phyloP scores from a whole-genome alignment of 129 eudicot species.

The Flaveria sonorensis region DNA sequence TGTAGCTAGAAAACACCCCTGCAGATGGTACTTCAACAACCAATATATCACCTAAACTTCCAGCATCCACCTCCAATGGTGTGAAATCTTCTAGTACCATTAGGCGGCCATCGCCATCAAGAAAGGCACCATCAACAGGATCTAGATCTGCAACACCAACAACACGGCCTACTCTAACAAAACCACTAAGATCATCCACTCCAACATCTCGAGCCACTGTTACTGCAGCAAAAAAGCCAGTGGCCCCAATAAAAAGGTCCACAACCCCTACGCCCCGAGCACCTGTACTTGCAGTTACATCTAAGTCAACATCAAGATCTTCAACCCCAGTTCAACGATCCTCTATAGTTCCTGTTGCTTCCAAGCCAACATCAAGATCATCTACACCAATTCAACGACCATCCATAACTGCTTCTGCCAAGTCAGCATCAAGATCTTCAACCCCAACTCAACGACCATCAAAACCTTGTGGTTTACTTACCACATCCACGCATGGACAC shows the following conservation, averaged over 20 bases:
- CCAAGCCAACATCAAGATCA: slow-evolving; percentile 57
- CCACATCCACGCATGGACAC: slow-evolving; percentile 36
- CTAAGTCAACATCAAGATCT: slow-evolving; percentile 48
- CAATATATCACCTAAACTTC: slow-evolving; percentile 31
- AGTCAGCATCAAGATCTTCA: slow-evolving; percentile 49
- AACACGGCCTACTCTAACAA: slow-evolving; percentile 20
- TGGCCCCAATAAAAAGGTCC: slow-evolving; percentile 36
- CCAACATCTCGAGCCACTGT: slow-evolving; percentile 54
- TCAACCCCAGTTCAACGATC: slow-evolving; percentile 51
- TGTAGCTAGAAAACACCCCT: slow-evolving; percentile 48
- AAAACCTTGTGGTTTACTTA: slow-evolving; percentile 30
- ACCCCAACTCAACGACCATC: slow-evolving; percentile 43
- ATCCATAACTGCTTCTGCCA: slow-evolving; percentile 30
- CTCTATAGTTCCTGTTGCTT: slow-evolving; percentile 25
- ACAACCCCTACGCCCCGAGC: slow-evolving; percentile 48
- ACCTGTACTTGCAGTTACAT: slow-evolving; percentile 20
- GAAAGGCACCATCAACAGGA: slow-evolving; percentile 41
- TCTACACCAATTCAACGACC: slow-evolving; percentile 46
- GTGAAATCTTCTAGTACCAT: slow-evolving; percentile 43
- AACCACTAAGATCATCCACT: slow-evolving; percentile 57
- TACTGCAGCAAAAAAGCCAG: slow-evolving; percentile 29
- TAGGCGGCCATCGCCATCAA: slow-evolving; percentile 55
- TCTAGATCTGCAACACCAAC: background rate
- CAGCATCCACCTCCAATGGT: slow-evolving; percentile 39
- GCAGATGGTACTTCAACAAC: slow-evolving; percentile 37